Evolutionary conservation across 306 rosid genomes (phyloP).

Genomic region (Ormosia emarginata): DNA sequence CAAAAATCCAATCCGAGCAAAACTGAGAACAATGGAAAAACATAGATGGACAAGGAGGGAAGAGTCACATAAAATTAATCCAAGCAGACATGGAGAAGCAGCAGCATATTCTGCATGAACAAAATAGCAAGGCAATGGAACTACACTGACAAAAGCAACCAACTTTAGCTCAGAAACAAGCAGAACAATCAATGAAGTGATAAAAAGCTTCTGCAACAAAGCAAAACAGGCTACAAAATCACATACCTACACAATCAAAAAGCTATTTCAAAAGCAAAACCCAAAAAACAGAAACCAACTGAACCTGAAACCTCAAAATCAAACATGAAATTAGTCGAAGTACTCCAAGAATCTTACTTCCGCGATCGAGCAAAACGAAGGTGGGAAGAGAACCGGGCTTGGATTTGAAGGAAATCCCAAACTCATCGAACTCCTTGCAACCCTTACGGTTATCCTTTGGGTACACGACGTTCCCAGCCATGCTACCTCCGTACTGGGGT

Average conservation of each 20-base stretch:
- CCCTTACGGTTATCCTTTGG: slow-evolving; percentile 88
- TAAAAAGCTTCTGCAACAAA: neutral
- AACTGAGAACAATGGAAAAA: neutral
- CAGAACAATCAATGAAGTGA: neutral
- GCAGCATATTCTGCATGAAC: neutral
- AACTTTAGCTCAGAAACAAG: slow-evolving; percentile 9
- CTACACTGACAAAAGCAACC: neutral
- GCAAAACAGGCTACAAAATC: slow-evolving; percentile 9
- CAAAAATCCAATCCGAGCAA: neutral
- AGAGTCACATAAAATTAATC: neutral
- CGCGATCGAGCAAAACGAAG: slow-evolving; percentile 89
- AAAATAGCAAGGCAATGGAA: neutral
- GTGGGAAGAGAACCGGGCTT: slow-evolving; percentile 90
- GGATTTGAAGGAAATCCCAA: slow-evolving; percentile 62
- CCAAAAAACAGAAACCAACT: too few species aligned
- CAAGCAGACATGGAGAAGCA: neutral
- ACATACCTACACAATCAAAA: slow-evolving; percentile 1
- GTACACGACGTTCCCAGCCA: slow-evolving; percentile 81
- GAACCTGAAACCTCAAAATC: neutral
- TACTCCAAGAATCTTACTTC: slow-evolving; percentile 50
- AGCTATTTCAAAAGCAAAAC: neutral
- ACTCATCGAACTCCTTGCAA: slow-evolving; percentile 75
- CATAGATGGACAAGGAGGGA: neutral
- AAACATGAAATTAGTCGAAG: neutral
- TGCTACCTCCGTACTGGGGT: slow-evolving; percentile 98